These are phyloP conservation scores for Pascua guehoae DNA, from an alignment of 1,284 basidiomycete genomes.

Conservation along the genomic window DNA sequence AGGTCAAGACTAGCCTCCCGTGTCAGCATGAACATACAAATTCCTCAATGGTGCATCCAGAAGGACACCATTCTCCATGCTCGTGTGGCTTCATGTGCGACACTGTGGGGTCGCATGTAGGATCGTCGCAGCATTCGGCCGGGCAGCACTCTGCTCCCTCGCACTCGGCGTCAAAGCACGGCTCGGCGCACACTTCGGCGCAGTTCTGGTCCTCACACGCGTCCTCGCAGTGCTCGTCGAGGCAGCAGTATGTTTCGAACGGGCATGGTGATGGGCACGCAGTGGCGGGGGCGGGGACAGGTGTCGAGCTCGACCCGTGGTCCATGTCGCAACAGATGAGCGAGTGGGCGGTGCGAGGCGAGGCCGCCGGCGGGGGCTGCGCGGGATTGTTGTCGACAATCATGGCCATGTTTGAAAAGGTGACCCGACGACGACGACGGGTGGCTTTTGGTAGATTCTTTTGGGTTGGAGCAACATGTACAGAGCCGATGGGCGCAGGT, in stretches of 20 bases:
- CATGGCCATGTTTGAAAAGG: no score
- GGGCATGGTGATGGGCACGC: constrained; percentile 9
- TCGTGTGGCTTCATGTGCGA: no score
- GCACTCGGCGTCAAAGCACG: constrained; percentile 9
- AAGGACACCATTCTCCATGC: constrained; percentile 10
- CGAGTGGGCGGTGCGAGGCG: constrained; percentile 17
- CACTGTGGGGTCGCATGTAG: constrained; percentile 18
- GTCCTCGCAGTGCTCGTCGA: constrained; percentile 18
- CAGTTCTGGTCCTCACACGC: constrained; percentile 1
- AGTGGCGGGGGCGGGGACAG: background rate
- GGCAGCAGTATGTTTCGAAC: constrained; percentile 26
- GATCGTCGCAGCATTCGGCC: constrained; percentile 12
- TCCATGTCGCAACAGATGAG: constrained; percentile 42
- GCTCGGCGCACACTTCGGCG: constrained; percentile 18
- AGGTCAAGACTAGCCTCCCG: no score
- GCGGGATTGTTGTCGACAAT: no score
- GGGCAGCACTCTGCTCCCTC: background rate
- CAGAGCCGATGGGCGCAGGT: no score
- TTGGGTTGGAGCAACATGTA: no score
- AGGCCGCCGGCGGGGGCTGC: no score
- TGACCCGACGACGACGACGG: no score
- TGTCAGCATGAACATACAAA: constrained; percentile 26
- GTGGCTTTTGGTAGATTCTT: no score
- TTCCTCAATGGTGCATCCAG: constrained; percentile 34
- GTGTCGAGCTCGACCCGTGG: constrained; percentile 21